Base-by-base conservation (phyloP, 2,329 filamentous ascomycete genomes). In the Hortaea sp. region DNA sequence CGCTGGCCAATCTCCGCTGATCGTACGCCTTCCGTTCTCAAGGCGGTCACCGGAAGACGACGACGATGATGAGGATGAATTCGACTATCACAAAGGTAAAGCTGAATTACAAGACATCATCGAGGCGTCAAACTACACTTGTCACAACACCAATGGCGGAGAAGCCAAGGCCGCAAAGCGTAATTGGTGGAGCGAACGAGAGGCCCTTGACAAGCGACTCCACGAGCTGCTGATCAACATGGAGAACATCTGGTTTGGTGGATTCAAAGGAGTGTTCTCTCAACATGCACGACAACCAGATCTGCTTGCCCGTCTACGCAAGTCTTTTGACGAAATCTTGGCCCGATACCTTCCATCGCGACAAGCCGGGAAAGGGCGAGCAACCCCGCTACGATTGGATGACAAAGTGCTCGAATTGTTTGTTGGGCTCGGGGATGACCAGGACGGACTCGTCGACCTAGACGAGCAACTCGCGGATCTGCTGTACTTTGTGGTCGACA, bases 401-500 rank as follows among this genome's bases (percentile, higher is more conserved):
- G 67, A 75, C 28, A 73, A 79, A 46, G 84, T 97, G 12, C 68
- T 97, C 41, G 88, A 95, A 56, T 70, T 98, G 1, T 97, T 98
- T 57, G 77, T 95, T 49, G 87, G 87, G 0, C 75, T 98, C 0
- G 88, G 88, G 3, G 80, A 87, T 57, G 77, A 86, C 2, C 77
- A 77, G 0, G 75, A 77, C 6, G 77, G 81, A 1, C 78, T 44
- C 6, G 68, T 71, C 48, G 88, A 95, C 51, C 76, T 94, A 20
- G 90, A 97, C 52, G 90, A 97, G 58, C 80, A 84, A 0, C 70
- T 98, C n/a, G 88, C 84, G 55, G 92, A 98, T 62, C 71, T 98
- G 29, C 76, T 98, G 3, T 97, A 95, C 67, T 97, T 97, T 62
- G 85, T 97, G 1, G 83, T 98, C 5, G 92, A 98, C 58, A 89